Base-by-base conservation (phyloP, 768 basidiomycete genomes). In the Coprinopsis marcescibilis region DNA sequence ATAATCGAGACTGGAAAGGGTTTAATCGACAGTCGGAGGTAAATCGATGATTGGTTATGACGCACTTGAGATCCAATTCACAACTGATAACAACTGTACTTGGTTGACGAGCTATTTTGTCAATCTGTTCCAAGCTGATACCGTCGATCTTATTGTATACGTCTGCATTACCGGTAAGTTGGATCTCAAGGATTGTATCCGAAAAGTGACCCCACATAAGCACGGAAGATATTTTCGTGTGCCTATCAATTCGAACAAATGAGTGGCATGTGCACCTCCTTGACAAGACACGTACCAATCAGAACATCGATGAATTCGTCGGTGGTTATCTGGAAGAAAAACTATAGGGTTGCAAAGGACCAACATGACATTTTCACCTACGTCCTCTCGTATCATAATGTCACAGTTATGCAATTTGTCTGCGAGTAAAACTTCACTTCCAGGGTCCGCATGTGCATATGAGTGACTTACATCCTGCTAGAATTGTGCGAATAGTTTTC, bases 281-380 rank as follows among this genome's bases (percentile, higher is more conserved):
- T 41, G 29, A 32, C 24, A 37, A 43, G 29, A 37, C 19, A 23
- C 57, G 59, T 57, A 82, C 92, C 96, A 43, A 99, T 89, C 19
- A 99, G 74, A n/a, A 97, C 90, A 60, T 99, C 96, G 52, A 99
- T 95, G 59, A 99, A 96, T 61, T 98, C 91, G 61, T 97, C 95
- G 3, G 85, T 87, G 6, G 89, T 88, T 48, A 96, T 93, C 93
- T 95, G 19, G 14, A 26, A 10, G 24, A 29, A 52, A 15, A 41
- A 49, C 25, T 39, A 48, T 24, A 40, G 43, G 29, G 32, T 41
- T 44, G 50, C 50, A 15, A 29, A 50, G 27, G 41, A 49, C 23
- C 36, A 24, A n/a, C 26, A 40, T 33, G 32, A 51, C 45, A 35
- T 14, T 37, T 24, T 44, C 24, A 64, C 75, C 55, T 56, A 96